Base-by-base conservation (phyloP, 176 grass and related monocot species). In the Chloris gayana region DNA sequence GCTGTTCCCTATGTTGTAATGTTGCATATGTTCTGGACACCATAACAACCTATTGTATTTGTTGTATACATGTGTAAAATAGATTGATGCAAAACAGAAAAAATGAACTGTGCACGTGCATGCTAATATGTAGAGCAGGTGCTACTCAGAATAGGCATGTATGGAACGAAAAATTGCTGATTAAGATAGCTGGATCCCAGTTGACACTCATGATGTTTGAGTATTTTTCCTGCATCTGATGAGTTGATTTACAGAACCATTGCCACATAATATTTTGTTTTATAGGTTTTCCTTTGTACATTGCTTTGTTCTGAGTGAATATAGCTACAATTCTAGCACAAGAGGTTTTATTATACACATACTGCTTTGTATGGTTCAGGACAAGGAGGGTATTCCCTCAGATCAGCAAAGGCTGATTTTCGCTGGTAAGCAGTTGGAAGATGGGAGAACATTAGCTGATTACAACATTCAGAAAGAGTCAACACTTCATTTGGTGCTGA, bases 381-480 rank as follows among this genome's bases (percentile, higher is more conserved):
- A 91, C 80, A 94, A 97, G 84, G 15, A 27, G 41, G 24, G 57
- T n/a, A 94, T 97, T 17, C 87, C 87, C n/a, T 84, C 91, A 35
- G 87, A 93, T 34, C 91, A 93, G 86, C 91, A 88, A 76, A 91
- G 94, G 53, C 81, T 93, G 57, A 91, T 93, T 70, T 93, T 93
- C 81, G 86, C 89, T 58, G 94, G 94, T 64, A 97, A 97, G 81
- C 94, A 93, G 45, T 41, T 97, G 49, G 94, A 93, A 82, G 91
- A 97, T 83, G 89, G 84, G 19, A 69, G 89, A 15, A 93, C 91
- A 65, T 84, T 97, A 73, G 89, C 91, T 66, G 91, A 97, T 63
- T 97, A 91, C 89, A 97, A 89, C 89, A 93, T 97, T 65, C 94
- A 97, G 76, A 94, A 97, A 77, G 94, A 97, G 74, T 94, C 91